Evolutionary conservation across 768 basidiomycete genomes (phyloP), one percentile per base, ranked within the genome.

Genomic region (Phylloporus rhodoxanthus): DNA sequence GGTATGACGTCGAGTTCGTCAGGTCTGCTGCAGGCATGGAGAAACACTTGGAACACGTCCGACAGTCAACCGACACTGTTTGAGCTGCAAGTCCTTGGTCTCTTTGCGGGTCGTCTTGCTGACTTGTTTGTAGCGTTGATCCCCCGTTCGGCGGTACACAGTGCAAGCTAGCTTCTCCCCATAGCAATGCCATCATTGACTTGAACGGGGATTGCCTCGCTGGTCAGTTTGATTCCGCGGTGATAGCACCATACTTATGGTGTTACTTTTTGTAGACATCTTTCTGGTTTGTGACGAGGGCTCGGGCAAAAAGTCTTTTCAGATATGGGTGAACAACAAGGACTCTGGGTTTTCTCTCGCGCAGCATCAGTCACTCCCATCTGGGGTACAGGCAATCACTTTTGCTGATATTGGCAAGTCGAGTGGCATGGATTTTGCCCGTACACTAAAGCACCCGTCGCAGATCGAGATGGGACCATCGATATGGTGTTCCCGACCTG

Each of bases 181-280:
- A 98, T 63, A 92, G 88, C 62, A 96, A 94, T 67, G 94, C 93
- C 0, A 86, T 93, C 15, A 79, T 98, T 5, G 96, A 99, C 61
- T 71, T 99, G 33, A 81, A 98, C 53, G 96, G 96, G 11, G 96
- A 99, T 66, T 98, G 96, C 66, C 75, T 96, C 4, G 91, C 94
- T 54, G 91, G 91, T 87, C 52, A 23, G 53, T 50, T 8, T 29
- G 8, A 30, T 19, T 17, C 14, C 1, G 1, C 17, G 4, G 5
- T 2, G 7, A 11, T 8, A 15, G 41, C 17, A 19, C 2, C 30
- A 2, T 26, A 8, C 44, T 52, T 19, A 50, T 30, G 57, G 26
- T 26, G 40, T 26, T 41, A 49, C 11, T 25, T 21, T 43, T 26
- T 50, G 51, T 53, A 87, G 95, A 99, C 58, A 70, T 98, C 3